Evolutionary conservation across 139 green algal species (phyloP), one percentile per base, ranked within the genome.

Genomic region (Pleodorina starrii): DNA sequence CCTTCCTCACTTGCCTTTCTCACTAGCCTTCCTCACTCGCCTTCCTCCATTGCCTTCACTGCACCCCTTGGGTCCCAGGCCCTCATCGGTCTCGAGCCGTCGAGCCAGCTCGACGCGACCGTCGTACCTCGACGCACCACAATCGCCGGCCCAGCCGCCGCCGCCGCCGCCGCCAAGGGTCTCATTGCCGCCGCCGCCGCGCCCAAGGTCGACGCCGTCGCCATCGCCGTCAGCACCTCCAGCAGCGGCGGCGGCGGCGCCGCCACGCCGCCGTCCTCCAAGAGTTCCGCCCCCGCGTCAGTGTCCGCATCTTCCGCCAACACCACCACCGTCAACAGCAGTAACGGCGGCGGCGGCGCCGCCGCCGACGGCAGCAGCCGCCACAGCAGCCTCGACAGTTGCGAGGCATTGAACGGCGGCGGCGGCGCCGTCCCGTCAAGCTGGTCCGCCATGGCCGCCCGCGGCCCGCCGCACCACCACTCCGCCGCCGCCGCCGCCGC

Each of bases 71-170:
- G n/a, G n/a, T n/a, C n/a, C n/a, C 66, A 88, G 71, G 85, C 90
- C 0, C 86, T 93, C 29, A 91, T 93, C 17, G 59, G 80, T 5
- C 84, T 82, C 29, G 90, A 89, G 25, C 59, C 88, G n/a, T 32
- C 43, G 27, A 66, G 27, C 78, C 38, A 69, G 63, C 10, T 60
- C 7, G 60, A 78, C 25, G 9, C 54, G 40, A 69, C 19, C 17
- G 5, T 14, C 27, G 32, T 74, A 51, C 38, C 46, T 5, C 51
- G 35, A n/a, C 51, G 43, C n/a, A 43, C 43, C 27, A 46, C 57
- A 35, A 40, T 51, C 51, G 10, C 32, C 63, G 38, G 68, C 9
- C 2, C 38, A 27, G 1, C 38, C 38, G 27, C 25, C 57, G 38
- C 57, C n/a, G 27, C 29, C 23, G 42, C 16, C 43, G 32, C 69